These are phyloP conservation scores for Huntiella omanensis DNA, from an alignment of 2,329 filamentous ascomycete species.

Conservation along the genomic window DNA sequence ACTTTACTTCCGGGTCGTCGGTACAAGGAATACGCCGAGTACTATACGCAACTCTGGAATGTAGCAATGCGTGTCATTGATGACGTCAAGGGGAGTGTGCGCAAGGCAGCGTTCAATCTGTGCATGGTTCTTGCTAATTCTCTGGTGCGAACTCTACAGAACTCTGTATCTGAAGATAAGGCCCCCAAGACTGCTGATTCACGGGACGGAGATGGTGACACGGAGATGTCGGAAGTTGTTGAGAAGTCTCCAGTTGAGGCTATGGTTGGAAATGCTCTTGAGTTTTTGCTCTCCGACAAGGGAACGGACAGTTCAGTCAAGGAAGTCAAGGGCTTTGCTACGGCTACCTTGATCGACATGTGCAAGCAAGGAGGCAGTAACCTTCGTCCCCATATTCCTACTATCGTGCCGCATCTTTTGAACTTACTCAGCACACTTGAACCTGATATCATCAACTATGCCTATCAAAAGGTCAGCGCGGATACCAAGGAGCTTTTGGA, in stretches of 20 bases:
- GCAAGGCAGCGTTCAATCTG: constrained; percentile 60
- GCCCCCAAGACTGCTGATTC: background rate
- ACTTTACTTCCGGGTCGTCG: constrained; percentile 72
- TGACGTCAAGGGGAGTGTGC: constrained; percentile 85
- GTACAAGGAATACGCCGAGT: constrained; percentile 60
- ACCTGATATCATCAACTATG: constrained; percentile 74
- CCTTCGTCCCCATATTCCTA: constrained; percentile 62
- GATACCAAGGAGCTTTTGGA: constrained; percentile 81
- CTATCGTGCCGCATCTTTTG: constrained; percentile 64
- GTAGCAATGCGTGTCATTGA: constrained; percentile 81
- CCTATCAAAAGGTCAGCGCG: constrained; percentile 78
- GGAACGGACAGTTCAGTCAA: constrained; percentile 77
- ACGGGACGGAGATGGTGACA: background rate
- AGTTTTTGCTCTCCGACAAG: constrained; percentile 75
- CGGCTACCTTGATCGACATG: constrained; percentile 68
- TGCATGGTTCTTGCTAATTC: constrained; percentile 72
- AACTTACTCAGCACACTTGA: constrained; percentile 74
- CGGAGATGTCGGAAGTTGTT: background rate
- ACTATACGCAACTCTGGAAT: constrained; percentile 70
- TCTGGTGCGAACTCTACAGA: constrained; percentile 68
- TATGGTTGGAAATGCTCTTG: constrained; percentile 73
- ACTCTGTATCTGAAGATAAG: constrained; percentile 37
- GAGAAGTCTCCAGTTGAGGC: constrained; percentile 45
- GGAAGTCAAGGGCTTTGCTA: constrained; percentile 71
- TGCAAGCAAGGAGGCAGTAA: constrained; percentile 73